Conservation (phyloP, 169 alveolate genomes). For the Neospora caninum region DNA sequence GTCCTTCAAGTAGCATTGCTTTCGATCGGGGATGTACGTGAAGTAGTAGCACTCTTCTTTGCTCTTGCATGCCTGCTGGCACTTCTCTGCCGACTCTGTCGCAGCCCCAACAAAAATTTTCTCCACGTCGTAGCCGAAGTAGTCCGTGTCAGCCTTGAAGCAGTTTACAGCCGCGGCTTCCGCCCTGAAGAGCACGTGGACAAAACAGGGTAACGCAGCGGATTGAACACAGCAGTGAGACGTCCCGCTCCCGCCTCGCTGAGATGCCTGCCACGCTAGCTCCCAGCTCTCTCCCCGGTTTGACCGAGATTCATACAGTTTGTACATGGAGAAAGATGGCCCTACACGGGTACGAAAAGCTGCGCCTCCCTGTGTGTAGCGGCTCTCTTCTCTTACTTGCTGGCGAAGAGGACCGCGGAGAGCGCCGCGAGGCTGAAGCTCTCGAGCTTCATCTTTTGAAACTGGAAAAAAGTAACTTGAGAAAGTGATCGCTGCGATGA, state of each 20-base stretch:
- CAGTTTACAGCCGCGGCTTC: neutral
- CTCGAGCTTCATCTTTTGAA: neutral
- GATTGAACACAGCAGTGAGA: too few relatives aligned
- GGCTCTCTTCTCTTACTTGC: neutral
- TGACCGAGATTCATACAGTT: too few relatives aligned
- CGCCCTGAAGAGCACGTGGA: neutral
- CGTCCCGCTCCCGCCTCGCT: too few relatives aligned
- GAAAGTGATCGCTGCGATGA: neutral
- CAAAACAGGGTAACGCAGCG: too few relatives aligned
- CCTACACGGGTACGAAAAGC: too few relatives aligned
- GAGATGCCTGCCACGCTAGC: too few relatives aligned
- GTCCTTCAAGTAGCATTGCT: constrained; percentile 27
- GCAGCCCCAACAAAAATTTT: neutral
- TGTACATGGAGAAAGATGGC: too few relatives aligned
- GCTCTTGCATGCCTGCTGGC: neutral
- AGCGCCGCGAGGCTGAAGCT: neutral
- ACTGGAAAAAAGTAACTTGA: neutral
- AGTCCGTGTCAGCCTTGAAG: constrained; percentile 4
- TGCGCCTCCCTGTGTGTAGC: too few relatives aligned
- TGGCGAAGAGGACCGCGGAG: neutral
- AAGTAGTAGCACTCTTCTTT: neutral
- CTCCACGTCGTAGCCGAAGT: constrained; percentile 22
- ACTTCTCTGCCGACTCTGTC: constrained; percentile 9
- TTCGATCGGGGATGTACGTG: neutral
- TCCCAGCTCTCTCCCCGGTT: too few relatives aligned